Conservation (phyloP, 768 basidiomycete species). For the Rhizopogon rudus region DNA sequence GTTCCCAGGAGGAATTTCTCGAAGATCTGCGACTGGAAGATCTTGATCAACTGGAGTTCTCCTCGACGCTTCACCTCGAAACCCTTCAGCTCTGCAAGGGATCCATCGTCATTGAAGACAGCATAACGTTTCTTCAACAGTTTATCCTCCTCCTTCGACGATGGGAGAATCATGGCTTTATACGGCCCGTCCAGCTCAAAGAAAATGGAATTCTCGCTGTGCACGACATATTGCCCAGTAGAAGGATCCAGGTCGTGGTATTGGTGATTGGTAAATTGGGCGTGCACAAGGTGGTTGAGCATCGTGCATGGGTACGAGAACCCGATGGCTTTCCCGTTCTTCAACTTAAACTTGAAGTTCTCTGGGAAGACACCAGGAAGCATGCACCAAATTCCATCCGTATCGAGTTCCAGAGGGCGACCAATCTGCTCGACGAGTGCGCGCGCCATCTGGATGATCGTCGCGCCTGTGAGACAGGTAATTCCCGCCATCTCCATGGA, state of each 20-base stretch:
- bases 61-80: slow-evolving; percentile 99
- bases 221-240: slow-evolving; percentile 79
- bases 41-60: slow-evolving; percentile 97
- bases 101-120: slow-evolving; percentile 97
- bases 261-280: slow-evolving; percentile 94
- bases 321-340: slow-evolving; percentile 78
- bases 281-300: slow-evolving; percentile 97
- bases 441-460: slow-evolving; percentile 98
- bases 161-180: slow-evolving; percentile 97
- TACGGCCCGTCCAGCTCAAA: slow-evolving; percentile 99
- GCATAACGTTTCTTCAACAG: slow-evolving; percentile 98
- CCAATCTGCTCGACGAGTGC: slow-evolving; percentile 97
- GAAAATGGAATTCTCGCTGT: slow-evolving; percentile 98
- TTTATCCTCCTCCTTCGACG: slow-evolving; percentile 99
- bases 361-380: slow-evolving; percentile 96
- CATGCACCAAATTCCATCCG: slow-evolving; percentile 99
- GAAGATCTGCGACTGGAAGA: slow-evolving; percentile 98
- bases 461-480: slow-evolving; percentile 95
- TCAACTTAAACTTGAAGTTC: slow-evolving; percentile 92
- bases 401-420: slow-evolving; percentile 94
- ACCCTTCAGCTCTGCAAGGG: slow-evolving; percentile 96
- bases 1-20: slow-evolving; percentile 93
- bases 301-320: slow-evolving; percentile 99
- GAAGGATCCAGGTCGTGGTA: slow-evolving; percentile 90
- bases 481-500: slow-evolving; percentile 99